These are phyloP conservation scores for Lactarius indigo DNA, from an alignment of 768 basidiomycete species.

Conservation along the genomic window DNA sequence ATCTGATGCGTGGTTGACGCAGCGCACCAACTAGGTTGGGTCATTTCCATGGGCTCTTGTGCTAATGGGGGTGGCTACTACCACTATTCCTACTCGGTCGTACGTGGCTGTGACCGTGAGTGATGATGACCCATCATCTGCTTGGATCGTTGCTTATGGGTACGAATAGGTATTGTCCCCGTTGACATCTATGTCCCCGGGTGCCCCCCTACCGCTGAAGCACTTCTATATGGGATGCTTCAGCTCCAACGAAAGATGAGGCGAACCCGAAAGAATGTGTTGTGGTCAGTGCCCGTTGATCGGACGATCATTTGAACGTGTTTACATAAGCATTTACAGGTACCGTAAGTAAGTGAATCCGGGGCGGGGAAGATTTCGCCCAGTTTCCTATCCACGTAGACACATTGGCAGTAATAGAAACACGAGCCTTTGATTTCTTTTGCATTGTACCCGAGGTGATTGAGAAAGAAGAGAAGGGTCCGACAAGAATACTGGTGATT, in stretches of 20 bases:
- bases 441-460: not conserved
- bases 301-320: not conserved
- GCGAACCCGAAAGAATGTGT: conserved; percentile 76
- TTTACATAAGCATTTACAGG: conserved; percentile 11
- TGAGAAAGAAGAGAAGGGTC: not conserved
- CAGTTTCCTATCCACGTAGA: not conserved
- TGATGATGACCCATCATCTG: conserved; percentile 13
- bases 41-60: conserved; percentile 99
- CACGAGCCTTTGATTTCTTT: not conserved
- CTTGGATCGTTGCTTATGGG: conserved; percentile 12
- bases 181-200: conserved; percentile 99
- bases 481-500: not conserved
- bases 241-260: conserved; percentile 97
- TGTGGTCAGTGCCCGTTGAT: conserved; percentile 60
- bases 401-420: not conserved
- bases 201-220: conserved; percentile 94
- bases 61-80: conserved; percentile 98
- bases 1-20: not conserved
- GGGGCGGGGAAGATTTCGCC: not conserved
- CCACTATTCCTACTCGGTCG: conserved; percentile 98
- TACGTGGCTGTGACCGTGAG: conserved; percentile 94
- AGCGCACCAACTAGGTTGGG: conserved; percentile 67
- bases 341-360: conserved; percentile 48
- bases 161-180: conserved; percentile 80
- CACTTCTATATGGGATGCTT: conserved; percentile 93